phyloP scores from a whole-genome alignment of 2,329 filamentous ascomycete genomes.

The Paraconiothyrium sp. region DNA sequence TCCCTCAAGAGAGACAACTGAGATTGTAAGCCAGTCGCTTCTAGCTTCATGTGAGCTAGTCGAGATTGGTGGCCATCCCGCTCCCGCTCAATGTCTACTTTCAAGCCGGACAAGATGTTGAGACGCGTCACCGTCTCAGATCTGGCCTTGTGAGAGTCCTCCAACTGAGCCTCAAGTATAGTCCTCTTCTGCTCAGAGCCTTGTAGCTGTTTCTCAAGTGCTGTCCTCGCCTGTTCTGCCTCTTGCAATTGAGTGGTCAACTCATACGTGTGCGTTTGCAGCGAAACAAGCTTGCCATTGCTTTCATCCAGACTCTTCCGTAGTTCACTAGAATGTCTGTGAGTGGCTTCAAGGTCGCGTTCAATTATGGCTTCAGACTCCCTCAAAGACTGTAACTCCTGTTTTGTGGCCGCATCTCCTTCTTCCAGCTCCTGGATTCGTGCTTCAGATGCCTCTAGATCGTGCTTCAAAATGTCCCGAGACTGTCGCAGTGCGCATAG shows the following conservation, averaged over 20 bases:
- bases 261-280: constrained; percentile 32
- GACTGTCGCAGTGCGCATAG: constrained; percentile 30
- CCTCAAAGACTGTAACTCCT: constrained; percentile 31
- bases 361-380: constrained; percentile 33
- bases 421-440: constrained; percentile 32
- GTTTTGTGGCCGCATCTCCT: constrained; percentile 26
- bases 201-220: constrained; percentile 32
- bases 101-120: constrained; percentile 23
- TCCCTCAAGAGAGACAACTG: constrained; percentile 21
- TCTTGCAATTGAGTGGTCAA: constrained; percentile 32
- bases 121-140: constrained; percentile 25
- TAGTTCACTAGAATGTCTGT: constrained; percentile 30
- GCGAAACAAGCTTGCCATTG: constrained; percentile 32
- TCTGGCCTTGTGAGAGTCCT: constrained; percentile 26
- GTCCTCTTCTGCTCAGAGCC: constrained; percentile 30
- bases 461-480: constrained; percentile 26
- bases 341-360: constrained; percentile 29
- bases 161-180: constrained; percentile 31
- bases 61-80: constrained; percentile 33
- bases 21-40: constrained; percentile 21
- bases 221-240: constrained; percentile 30
- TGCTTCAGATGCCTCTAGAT: constrained; percentile 33
- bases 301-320: constrained; percentile 32
- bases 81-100: constrained; percentile 33
- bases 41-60: constrained; percentile 21